Evolutionary conservation across 768 basidiomycete species (phyloP).

Genomic region (Auriculariales sp.): DNA sequence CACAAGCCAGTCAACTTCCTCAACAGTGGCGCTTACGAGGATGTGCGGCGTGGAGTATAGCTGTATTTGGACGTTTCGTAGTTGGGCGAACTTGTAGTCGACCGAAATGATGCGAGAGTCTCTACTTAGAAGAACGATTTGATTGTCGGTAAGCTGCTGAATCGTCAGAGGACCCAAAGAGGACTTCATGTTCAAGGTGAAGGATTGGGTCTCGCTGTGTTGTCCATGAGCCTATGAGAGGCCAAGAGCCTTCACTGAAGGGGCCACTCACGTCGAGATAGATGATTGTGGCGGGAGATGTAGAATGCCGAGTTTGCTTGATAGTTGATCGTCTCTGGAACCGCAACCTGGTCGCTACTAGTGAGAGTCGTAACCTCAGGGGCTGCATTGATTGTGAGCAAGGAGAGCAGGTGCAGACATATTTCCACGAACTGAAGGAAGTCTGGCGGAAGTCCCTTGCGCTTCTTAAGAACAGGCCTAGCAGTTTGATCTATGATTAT

Average conservation of each 20-base stretch:
- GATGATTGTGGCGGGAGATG: slow-evolving; percentile 6
- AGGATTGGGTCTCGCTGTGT: slow-evolving; percentile 31
- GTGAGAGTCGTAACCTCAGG: not conserved
- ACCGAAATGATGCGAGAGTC: slow-evolving; percentile 62
- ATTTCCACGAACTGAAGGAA: slow-evolving; percentile 15
- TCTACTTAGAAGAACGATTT: slow-evolving; percentile 48
- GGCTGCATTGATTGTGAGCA: not conserved
- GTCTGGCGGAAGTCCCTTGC: slow-evolving; percentile 43
- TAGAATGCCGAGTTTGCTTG: slow-evolving; percentile 8
- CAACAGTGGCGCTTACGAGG: slow-evolving; percentile 5
- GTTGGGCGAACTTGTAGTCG: slow-evolving; percentile 51
- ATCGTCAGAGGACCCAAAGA: slow-evolving; percentile 36
- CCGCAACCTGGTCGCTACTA: not conserved
- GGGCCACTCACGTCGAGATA: not conserved
- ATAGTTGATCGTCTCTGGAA: slow-evolving; percentile 7
- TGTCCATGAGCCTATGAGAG: too few species aligned
- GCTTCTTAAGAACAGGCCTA: slow-evolving; percentile 38
- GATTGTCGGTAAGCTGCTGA: slow-evolving; percentile 33
- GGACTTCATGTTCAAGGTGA: slow-evolving; percentile 48
- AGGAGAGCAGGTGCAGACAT: not conserved
- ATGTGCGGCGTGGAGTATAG: slow-evolving; percentile 8
- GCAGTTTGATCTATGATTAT: slow-evolving; percentile 19
- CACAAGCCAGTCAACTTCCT: slow-evolving; percentile 7
- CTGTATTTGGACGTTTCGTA: too few species aligned
- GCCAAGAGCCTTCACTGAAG: too few species aligned